Evolutionary conservation across 306 rosid genomes (phyloP), one percentile per base, ranked within the genome.

Genomic region (Acacia melanoxylon): DNA sequence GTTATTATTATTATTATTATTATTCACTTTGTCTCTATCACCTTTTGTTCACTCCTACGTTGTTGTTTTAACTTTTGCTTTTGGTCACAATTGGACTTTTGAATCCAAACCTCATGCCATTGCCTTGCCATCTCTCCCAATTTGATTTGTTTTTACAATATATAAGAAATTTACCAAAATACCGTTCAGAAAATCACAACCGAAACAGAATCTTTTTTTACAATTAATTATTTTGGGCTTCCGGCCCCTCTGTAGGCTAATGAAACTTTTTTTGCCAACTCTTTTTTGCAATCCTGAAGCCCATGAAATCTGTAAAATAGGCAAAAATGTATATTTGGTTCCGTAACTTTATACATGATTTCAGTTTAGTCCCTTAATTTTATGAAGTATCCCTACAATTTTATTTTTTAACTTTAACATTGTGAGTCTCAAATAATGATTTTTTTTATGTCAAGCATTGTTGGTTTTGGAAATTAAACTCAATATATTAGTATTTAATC

Each of bases 11-110:
- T 33, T 33, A 5, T 37, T 37, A 5, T 37, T 37, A 6, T 37
- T 19, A 20, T 44, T 44, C 48, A n/a, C 67, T 19, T 11, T 20
- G 56, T 49, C 16, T 27, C 33, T 6, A 63, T n/a, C 25, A 33
- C 7, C 65, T 56, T 59, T 44, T 72, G 37, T 19, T 13, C 19
- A 79, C 14, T 88, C 74, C 87, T 74, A 80, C 68, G 68, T 62
- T 56, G 76, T 79, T 66, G 68, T 54, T 24, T 0, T 74, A 35
- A 45, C 46, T 65, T 72, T 63, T 49, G 24, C 61, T 54, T 54
- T 6, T 46, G 6, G 59, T 52, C 59, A 52, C 59, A 4, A 52
- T 17, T 54, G 15, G 65, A 58, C 15, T 22, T 22, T 59, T 8
- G 16, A 8, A 25, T 24, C 0, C 33, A 59, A 59, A 59, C 33